phyloP scores from a whole-genome alignment of 305 asterid species.

The Ajuga reptans region DNA sequence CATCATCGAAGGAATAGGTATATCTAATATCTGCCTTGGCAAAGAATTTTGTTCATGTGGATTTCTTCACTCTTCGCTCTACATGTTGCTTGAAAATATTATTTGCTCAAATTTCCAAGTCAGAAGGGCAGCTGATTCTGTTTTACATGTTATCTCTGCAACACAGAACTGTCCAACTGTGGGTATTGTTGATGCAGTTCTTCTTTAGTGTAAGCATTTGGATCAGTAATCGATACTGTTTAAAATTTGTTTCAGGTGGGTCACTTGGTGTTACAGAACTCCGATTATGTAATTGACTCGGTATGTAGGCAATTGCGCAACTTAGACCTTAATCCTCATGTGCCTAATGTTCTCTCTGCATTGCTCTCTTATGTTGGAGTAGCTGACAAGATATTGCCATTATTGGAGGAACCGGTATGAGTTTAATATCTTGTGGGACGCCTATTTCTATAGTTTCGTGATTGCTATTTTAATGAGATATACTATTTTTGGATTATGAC shows the following conservation, averaged over 20 bases:
- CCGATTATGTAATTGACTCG: slow-evolving; percentile 88
- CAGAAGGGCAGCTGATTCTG: slow-evolving; percentile 71
- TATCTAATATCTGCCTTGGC: slow-evolving; percentile 66
- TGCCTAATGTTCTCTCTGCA: slow-evolving; percentile 84
- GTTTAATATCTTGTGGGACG: slow-evolving; percentile 6
- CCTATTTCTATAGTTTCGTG: slow-evolving; percentile 7
- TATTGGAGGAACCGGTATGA: slow-evolving; percentile 93
- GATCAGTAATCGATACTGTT: slow-evolving; percentile 6
- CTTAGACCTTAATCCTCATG: slow-evolving; percentile 84
- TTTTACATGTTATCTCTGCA: slow-evolving; percentile 55
- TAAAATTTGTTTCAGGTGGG: slow-evolving; percentile 66
- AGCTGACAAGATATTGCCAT: slow-evolving; percentile 79
- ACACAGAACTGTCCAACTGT: slow-evolving; percentile 67
- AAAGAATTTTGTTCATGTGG: slow-evolving; percentile 68
- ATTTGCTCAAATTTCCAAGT: slow-evolving; percentile 80
- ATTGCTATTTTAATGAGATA: neutral
- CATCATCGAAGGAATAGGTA: slow-evolving; percentile 80
- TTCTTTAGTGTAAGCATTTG: slow-evolving; percentile 13
- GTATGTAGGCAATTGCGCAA: slow-evolving; percentile 84
- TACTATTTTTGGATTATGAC: slow-evolving; percentile 10
- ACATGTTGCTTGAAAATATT: slow-evolving; percentile 78
- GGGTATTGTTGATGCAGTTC: slow-evolving; percentile 34
- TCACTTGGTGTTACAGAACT: slow-evolving; percentile 76
- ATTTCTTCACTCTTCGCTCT: slow-evolving; percentile 88
- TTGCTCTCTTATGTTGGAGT: slow-evolving; percentile 84